Percentiles rank a stretch among this genome's conserved stretches.
Conservation (phyloP, 345 rosid genomes). For the Camelina neglecta region DNA sequence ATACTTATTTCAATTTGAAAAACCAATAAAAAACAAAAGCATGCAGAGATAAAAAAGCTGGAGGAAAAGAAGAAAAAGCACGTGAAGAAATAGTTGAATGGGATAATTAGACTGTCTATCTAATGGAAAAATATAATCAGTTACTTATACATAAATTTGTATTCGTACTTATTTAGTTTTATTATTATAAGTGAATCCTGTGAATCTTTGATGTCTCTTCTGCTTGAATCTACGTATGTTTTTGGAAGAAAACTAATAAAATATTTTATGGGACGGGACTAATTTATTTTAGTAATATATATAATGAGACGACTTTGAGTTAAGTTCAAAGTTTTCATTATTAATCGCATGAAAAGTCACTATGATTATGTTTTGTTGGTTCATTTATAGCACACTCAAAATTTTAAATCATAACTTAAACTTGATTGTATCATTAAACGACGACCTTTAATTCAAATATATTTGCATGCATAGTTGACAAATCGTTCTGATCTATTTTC, state of each 20-base stretch:
- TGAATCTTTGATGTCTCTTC: constrained; percentile 16
- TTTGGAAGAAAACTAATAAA: background rate
- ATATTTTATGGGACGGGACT: background rate
- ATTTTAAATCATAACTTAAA: constrained; percentile 9
- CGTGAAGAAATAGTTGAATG: constrained; percentile 42
- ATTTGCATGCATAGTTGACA: constrained; percentile 16
- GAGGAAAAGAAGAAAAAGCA: constrained; percentile 21
- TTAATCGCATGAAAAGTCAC: constrained; percentile 42
- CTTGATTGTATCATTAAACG: constrained; percentile 1
- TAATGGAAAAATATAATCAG: background rate
- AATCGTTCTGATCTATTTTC: background rate
- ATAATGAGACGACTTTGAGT: constrained; percentile 38
- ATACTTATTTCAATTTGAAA: background rate
- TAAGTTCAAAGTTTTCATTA: constrained; percentile 40
- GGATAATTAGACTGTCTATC: background rate
- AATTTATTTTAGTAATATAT: constrained; percentile 5
- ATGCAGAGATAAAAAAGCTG: constrained; percentile 33
- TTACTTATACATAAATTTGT: background rate
- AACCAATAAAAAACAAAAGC: constrained; percentile 17
- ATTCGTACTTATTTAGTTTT: background rate
- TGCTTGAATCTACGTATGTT: constrained; percentile 22
- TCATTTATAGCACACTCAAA: constrained; percentile 26
- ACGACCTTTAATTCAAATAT: constrained; percentile 40
- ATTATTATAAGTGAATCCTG: constrained; percentile 6
- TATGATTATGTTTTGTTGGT: constrained; percentile 38